Evolutionary conservation across 352 stramenopile genomes (phyloP).

Genomic region (Phytophthora pinifolia): DNA sequence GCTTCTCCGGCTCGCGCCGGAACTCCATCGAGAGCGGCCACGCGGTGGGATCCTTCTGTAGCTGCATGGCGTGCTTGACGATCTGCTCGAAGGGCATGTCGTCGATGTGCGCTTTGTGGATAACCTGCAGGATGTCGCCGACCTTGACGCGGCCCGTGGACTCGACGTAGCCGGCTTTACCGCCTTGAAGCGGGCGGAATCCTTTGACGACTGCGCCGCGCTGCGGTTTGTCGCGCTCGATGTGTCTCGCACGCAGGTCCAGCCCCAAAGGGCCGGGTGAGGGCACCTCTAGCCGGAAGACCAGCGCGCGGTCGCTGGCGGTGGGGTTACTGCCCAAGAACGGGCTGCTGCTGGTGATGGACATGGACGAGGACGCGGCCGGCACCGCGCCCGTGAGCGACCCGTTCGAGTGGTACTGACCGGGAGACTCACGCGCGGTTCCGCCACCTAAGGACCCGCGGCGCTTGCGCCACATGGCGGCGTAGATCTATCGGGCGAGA

Average conservation of each 20-base stretch:
- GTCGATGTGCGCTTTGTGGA: conserved; percentile 77
- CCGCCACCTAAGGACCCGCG: conserved; percentile 47
- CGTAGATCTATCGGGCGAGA: neutral
- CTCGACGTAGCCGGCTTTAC: conserved; percentile 66
- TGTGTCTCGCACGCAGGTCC: conserved; percentile 69
- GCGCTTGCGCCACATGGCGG: conserved; percentile 59
- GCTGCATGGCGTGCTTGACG: conserved; percentile 70
- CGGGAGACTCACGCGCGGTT: conserved; percentile 37
- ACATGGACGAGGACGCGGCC: conserved; percentile 40
- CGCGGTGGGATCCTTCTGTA: conserved; percentile 63
- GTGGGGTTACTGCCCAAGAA: conserved; percentile 63
- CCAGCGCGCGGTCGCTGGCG: conserved; percentile 53
- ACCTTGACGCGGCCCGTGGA: conserved; percentile 72
- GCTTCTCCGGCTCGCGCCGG: conserved; percentile 50
- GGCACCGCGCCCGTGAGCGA: conserved; percentile 42
- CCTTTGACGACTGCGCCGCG: conserved; percentile 79
- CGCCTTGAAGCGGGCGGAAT: conserved; percentile 59
- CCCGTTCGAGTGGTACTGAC: conserved; percentile 30
- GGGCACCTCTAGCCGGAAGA: conserved; percentile 79
- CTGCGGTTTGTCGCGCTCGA: conserved; percentile 74
- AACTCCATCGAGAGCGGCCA: conserved; percentile 84
- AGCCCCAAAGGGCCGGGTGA: conserved; percentile 65
- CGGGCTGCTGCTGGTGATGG: conserved; percentile 42
- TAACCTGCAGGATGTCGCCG: conserved; percentile 77
- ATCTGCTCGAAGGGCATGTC: conserved; percentile 87